These are phyloP conservation scores for Musa balbisiana DNA, from an alignment of 202 grass and related monocot genomes.

Conservation along the genomic window DNA sequence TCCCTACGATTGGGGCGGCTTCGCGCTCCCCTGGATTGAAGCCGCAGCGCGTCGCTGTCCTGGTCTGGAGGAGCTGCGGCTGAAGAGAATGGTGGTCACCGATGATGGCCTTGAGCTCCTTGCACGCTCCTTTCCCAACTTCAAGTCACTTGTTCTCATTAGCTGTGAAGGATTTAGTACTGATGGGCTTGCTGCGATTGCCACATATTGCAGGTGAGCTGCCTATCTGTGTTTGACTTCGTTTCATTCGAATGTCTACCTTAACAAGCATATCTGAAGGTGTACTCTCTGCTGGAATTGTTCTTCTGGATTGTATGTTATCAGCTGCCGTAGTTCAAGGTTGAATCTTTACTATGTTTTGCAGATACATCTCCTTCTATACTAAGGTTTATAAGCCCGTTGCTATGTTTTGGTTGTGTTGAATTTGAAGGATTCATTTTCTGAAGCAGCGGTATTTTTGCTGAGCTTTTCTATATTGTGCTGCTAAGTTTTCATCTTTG, in stretches of 20 bases:
- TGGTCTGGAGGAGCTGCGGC: slow-evolving; percentile 72
- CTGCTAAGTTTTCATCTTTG: background rate
- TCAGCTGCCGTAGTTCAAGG: no score
- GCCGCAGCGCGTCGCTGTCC: slow-evolving; percentile 33
- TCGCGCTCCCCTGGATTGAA: slow-evolving; percentile 61
- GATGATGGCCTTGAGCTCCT: slow-evolving; percentile 87
- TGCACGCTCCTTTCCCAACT: slow-evolving; percentile 60
- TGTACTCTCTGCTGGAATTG: background rate
- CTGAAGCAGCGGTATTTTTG: no score
- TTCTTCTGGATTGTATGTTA: no score
- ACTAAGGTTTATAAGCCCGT: background rate
- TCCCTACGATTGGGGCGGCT: slow-evolving; percentile 78
- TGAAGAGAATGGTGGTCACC: slow-evolving; percentile 83
- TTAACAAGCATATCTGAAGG: background rate
- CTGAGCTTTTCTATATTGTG: background rate
- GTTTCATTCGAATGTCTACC: background rate
- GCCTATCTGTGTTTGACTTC: background rate
- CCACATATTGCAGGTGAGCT: slow-evolving; percentile 78
- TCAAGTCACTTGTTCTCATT: slow-evolving; percentile 61
- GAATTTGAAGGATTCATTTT: background rate
- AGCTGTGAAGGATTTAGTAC: slow-evolving; percentile 97
- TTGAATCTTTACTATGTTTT: no score
- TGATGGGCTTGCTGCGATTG: slow-evolving; percentile 63
- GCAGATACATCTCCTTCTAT: no score
- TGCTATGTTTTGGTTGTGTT: background rate